A percentile compares a stretch with the other conserved stretches of the same genome.
phyloP scores from a whole-genome alignment of 148 eudicot species.

The Euryodendron excelsum region DNA sequence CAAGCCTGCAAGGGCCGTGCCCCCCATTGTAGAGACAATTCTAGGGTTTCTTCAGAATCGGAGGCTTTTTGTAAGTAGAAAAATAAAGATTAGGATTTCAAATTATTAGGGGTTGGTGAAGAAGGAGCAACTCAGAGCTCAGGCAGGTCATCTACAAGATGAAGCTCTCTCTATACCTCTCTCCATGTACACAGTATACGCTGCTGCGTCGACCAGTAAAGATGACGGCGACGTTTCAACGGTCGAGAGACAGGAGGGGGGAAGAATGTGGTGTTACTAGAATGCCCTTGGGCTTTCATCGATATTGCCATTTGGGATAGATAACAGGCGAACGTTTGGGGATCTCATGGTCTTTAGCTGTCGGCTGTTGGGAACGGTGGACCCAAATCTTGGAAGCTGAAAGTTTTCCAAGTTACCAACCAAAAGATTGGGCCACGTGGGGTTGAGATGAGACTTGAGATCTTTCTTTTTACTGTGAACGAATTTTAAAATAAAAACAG shows the following conservation, averaged over 20 bases:
- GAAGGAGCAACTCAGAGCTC: not conserved
- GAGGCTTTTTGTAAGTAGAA: not conserved
- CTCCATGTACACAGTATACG: not conserved
- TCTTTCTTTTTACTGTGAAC: too few species aligned
- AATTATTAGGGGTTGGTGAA: not conserved
- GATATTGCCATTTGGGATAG: not conserved
- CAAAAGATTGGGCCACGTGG: not conserved
- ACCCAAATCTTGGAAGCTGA: not conserved
- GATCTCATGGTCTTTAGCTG: not conserved
- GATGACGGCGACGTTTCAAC: slow-evolving; percentile 27
- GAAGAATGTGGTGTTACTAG: slow-evolving; percentile 10
- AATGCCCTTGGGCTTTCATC: slow-evolving; percentile 9
- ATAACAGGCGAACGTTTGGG: too few species aligned
- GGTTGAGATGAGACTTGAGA: too few species aligned
- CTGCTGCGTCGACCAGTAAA: slow-evolving; percentile 8
- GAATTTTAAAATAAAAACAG: too few species aligned
- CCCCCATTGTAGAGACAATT: slow-evolving; percentile 44
- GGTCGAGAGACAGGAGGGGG: slow-evolving; percentile 17
- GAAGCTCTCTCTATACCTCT: slow-evolving; percentile 3
- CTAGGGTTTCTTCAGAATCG: slow-evolving; percentile 13
- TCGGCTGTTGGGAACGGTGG: not conserved
- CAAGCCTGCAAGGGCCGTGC: slow-evolving; percentile 63
- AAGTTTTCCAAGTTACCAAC: not conserved
- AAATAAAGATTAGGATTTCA: not conserved
- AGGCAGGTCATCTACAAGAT: not conserved